Conservation (phyloP, 805 yeast species). For the Candida pseudoglaebosa region DNA sequence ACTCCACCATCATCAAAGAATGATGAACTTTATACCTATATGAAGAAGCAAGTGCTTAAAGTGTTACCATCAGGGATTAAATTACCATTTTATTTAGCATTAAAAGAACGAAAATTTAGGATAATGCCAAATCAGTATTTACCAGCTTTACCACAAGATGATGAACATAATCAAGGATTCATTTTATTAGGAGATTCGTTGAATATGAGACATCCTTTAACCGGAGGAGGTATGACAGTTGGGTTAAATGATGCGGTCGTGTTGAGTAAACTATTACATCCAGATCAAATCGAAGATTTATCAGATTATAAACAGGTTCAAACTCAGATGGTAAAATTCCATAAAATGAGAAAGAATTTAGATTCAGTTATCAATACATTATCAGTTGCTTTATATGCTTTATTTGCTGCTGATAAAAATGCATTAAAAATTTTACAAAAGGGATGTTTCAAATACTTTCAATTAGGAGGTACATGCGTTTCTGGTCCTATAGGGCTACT, state of each 20-base stretch:
- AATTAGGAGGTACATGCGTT: constrained; percentile 77
- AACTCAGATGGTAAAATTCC: constrained; percentile 62
- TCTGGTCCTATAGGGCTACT: constrained; percentile 77
- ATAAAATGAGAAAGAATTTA: constrained; percentile 68
- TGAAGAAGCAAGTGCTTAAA: constrained; percentile 59
- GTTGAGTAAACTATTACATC: constrained; percentile 59
- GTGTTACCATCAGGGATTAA: constrained; percentile 59
- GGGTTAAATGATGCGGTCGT: constrained; percentile 82
- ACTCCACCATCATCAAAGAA: constrained; percentile 64
- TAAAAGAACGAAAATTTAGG: constrained; percentile 53
- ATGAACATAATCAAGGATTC: constrained; percentile 57
- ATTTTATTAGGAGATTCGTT: constrained; percentile 88
- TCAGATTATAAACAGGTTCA: constrained; percentile 54
- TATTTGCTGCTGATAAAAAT: constrained; percentile 81
- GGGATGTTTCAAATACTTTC: constrained; percentile 88
- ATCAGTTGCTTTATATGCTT: constrained; percentile 82
- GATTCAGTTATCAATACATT: constrained; percentile 86
- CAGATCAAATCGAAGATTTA: constrained; percentile 51
- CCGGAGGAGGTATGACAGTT: constrained; percentile 99
- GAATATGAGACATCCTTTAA: constrained; percentile 96
- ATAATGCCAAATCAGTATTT: constrained; percentile 94
- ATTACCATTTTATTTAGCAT: constrained; percentile 67
- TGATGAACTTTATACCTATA: constrained; percentile 57
- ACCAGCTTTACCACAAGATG: constrained; percentile 65
- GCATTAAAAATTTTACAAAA: constrained; percentile 67